Conservation (phyloP, 2,329 filamentous ascomycete genomes). For the Talaromyces sp. region DNA sequence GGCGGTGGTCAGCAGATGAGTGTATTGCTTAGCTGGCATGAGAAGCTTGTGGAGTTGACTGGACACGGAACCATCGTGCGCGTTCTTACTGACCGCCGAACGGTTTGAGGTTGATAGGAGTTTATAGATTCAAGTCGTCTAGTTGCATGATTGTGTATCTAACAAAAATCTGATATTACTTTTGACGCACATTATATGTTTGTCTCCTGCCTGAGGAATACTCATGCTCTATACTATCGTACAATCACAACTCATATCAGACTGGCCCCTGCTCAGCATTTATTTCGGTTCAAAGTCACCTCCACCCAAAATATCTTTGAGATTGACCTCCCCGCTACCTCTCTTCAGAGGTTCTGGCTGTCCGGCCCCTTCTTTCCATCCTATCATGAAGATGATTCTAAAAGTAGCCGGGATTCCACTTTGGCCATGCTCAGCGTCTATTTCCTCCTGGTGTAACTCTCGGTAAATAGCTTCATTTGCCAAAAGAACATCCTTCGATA, state of each 20-base stretch:
- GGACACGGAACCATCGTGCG: slow-evolving; percentile 89
- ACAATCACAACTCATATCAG: not conserved
- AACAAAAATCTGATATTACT: not conserved
- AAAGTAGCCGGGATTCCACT: slow-evolving; percentile 78
- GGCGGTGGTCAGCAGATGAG: slow-evolving; percentile 89
- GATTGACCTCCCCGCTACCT: slow-evolving; percentile 79
- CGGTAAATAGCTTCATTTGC: slow-evolving; percentile 87
- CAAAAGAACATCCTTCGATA: slow-evolving; percentile 77
- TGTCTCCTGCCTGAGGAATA: not conserved
- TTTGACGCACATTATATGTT: not conserved
- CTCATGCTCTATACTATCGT: not conserved
- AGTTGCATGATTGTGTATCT: slow-evolving; percentile 10
- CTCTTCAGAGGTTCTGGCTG: slow-evolving; percentile 77
- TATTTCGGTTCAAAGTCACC: slow-evolving; percentile 33
- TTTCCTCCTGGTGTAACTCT: slow-evolving; percentile 75
- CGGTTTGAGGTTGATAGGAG: slow-evolving; percentile 56
- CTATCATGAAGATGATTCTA: slow-evolving; percentile 96
- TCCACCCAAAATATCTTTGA: slow-evolving; percentile 72
- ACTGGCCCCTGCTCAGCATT: not conserved
- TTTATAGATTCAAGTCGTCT: slow-evolving; percentile 10
- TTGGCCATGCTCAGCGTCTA: slow-evolving; percentile 43
- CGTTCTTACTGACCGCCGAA: slow-evolving; percentile 94
- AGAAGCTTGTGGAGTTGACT: slow-evolving; percentile 93
- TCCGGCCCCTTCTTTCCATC: slow-evolving; percentile 81
- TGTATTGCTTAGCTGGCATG: slow-evolving; percentile 95